Base-by-base conservation (phyloP, 1,284 basidiomycete species). In the Ustilago crameri region DNA sequence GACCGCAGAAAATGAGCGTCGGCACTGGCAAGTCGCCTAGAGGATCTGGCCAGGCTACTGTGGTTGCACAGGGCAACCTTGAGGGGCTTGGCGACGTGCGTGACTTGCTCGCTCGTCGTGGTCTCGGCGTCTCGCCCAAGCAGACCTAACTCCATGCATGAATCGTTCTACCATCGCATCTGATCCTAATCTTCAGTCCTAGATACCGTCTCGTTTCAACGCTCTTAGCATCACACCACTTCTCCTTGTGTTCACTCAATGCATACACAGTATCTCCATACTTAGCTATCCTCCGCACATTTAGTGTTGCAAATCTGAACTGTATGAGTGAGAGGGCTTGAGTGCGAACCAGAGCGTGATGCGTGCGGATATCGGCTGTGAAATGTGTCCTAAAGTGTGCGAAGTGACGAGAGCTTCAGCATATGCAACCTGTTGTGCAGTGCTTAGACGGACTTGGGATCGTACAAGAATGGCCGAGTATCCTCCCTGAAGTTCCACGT, bases 21-120 rank as follows among this genome's bases (percentile, higher is more conserved):
- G 27, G 26, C 9, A 23, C 47, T 9, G 27, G n/a, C 3, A 53
- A 27, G 45, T 38, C 57, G 30, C 64, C 64, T 1, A 32, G 64
- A 1, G 76, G 76, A 12, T 66, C 56, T 32, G 74, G 76, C 1
- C 74, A 77, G 51, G 66, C 76, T 9, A 81, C 79, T 0, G 77
- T 82, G 3, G 81, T 82, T 3, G 78, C 74, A 9, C 78, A 81
- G 59, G 81, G 79, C 12, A 53, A 76, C 23, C 43, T 81, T 8
- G 75, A 80, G 18, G 73, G 75, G 0, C 27, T 82, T 23, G 76
- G 69, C 22, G 78, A 82, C 42, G 67, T 82, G 43, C 64, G 81
- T n/a, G 51, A 62, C 26, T 20, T 79, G 50, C 73, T 82, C 1
- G 68, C 69, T 2, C 56, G 58, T 27, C 66, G 76, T 9, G 79